phyloP scores from a whole-genome alignment of 768 basidiomycete species.

The Suillus paluster region DNA sequence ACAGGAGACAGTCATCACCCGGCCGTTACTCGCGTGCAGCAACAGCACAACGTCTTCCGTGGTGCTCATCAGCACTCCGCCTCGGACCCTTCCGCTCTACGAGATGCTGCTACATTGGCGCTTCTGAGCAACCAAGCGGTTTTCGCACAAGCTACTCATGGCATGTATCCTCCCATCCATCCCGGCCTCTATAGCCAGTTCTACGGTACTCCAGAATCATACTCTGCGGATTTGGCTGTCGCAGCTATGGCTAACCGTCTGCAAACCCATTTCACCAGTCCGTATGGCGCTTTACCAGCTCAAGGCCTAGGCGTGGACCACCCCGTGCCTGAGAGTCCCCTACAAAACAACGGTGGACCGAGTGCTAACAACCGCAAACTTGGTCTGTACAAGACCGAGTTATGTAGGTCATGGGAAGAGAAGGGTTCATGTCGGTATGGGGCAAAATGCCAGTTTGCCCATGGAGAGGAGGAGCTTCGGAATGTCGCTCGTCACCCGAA shows the following conservation, averaged over 20 bases:
- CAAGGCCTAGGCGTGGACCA: constrained; percentile 51
- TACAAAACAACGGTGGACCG: constrained; percentile 60
- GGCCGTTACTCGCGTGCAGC: constrained; percentile 76
- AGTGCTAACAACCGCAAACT: constrained; percentile 92
- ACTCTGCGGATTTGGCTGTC: constrained; percentile 54
- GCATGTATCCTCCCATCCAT: constrained; percentile 61
- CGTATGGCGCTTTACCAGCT: constrained; percentile 54
- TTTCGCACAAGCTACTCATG: constrained; percentile 51
- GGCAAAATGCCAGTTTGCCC: constrained; percentile 90
- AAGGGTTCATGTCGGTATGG: constrained; percentile 88
- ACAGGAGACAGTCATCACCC: constrained; percentile 57
- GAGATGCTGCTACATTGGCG: constrained; percentile 71
- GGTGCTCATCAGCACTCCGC: constrained; percentile 81
- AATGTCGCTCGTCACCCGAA: constrained; percentile 88
- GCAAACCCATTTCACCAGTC: constrained; percentile 57
- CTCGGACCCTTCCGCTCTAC: constrained; percentile 78
- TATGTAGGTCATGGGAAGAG: constrained; percentile 93
- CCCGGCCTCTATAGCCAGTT: constrained; percentile 76
- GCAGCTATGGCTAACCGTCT: constrained; percentile 64
- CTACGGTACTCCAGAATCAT: constrained; percentile 64
- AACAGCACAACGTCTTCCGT: constrained; percentile 77
- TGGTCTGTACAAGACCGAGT: constrained; percentile 88
- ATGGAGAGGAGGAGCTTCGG: constrained; percentile 87
- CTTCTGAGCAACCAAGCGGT: constrained; percentile 56
- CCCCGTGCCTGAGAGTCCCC: constrained; percentile 34